phyloP scores from a whole-genome alignment of 176 grass and related monocot species.

The Musa troglodytarum region DNA sequence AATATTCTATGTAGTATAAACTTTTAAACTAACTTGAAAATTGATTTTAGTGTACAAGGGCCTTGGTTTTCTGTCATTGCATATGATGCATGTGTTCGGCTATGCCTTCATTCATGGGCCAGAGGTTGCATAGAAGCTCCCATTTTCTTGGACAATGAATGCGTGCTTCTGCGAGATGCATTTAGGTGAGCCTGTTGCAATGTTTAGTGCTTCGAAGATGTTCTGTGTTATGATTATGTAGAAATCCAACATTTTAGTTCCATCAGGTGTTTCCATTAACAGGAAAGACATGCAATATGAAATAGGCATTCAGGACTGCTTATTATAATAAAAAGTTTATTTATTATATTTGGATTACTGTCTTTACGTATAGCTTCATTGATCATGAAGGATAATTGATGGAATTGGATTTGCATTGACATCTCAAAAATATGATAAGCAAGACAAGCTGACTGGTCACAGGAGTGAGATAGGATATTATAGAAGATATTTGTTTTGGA shows the following conservation, averaged over 20 bases:
- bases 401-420: neutral
- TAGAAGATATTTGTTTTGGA: neutral
- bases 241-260: neutral
- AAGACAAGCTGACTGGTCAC: neutral
- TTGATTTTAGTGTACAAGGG: slow-evolving; percentile 63
- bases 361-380: neutral
- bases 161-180: slow-evolving; percentile 65
- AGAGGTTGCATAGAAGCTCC: slow-evolving; percentile 98
- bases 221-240: neutral
- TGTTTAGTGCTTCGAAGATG: neutral
- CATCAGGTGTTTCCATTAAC: no score
- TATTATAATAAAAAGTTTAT: no score
- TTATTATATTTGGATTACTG: neutral
- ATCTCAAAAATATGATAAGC: neutral
- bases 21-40: slow-evolving; percentile 14
- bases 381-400: neutral
- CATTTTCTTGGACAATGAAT: slow-evolving; percentile 90
- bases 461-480: neutral
- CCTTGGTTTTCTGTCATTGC: slow-evolving; percentile 98
- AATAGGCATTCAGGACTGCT: no score
- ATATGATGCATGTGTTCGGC: slow-evolving; percentile 91
- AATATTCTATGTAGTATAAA: neutral
- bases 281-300: no score
- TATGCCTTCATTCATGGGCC: slow-evolving; percentile 96
- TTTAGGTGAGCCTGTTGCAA: slow-evolving; percentile 50